Evolutionary conservation across 108 stramenopile genomes (phyloP).

Genomic region (Nitzschia sp.): DNA sequence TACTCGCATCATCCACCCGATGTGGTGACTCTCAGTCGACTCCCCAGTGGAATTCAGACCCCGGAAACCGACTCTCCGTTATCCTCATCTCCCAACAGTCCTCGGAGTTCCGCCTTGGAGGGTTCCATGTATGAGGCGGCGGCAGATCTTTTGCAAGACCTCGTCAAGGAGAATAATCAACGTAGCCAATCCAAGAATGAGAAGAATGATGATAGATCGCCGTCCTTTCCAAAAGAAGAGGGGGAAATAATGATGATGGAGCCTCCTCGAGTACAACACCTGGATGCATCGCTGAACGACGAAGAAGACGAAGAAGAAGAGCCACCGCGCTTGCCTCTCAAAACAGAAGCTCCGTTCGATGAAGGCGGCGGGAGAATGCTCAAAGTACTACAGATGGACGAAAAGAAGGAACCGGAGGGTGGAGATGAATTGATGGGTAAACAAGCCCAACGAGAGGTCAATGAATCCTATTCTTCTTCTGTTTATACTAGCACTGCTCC

Average conservation of each 20-base stretch:
- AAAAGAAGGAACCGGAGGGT: background rate
- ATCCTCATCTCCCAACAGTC: conserved; percentile 29
- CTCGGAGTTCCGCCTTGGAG: background rate
- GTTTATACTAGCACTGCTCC: no score
- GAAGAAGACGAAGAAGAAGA: background rate
- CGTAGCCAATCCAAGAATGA: no score
- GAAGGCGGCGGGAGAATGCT: background rate
- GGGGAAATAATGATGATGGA: no score
- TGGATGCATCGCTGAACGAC: no score
- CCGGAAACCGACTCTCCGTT: conserved; percentile 22
- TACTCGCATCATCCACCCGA: conserved; percentile 28
- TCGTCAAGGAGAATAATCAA: no score
- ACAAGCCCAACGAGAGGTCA: background rate
- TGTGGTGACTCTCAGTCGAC: conserved; percentile 16
- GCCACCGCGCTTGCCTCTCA: background rate
- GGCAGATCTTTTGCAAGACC: background rate
- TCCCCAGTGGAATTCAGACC: background rate
- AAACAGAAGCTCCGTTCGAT: conserved; percentile 14
- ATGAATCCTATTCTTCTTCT: background rate
- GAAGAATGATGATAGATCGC: no score
- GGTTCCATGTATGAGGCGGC: background rate
- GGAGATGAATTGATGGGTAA: conserved; percentile 8
- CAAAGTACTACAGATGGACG: background rate
- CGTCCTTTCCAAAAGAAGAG: no score
- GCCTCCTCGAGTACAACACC: no score